Conservation (phyloP, 768 basidiomycete genomes). For the Rhodotorula taiwanensis region DNA sequence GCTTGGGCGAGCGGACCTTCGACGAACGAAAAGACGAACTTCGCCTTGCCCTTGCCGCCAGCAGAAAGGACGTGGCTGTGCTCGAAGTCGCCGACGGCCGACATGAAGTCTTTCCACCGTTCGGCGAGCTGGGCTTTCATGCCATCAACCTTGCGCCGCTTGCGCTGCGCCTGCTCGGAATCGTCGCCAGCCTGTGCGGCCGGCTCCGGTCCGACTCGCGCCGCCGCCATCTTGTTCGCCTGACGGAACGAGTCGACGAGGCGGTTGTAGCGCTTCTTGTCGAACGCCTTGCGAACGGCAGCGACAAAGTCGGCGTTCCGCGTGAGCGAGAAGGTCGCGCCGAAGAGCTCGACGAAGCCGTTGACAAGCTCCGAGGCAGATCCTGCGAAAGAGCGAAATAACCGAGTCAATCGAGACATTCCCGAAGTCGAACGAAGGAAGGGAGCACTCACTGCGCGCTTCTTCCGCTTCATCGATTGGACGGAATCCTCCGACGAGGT, state of each 20-base stretch:
- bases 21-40: conserved; percentile 87
- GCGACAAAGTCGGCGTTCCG: conserved; percentile 82
- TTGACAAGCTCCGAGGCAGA: conserved; percentile 34
- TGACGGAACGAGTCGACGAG: conserved; percentile 66
- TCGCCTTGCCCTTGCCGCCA: conserved; percentile 58
- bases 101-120: conserved; percentile 63
- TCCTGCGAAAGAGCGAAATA: conserved; percentile 5
- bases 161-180: conserved; percentile 37
- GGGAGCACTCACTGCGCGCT: conserved; percentile 28
- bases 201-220: conserved; percentile 49
- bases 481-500: conserved; percentile 89
- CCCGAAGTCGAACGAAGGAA: background rate
- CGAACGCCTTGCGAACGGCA: conserved; percentile 70
- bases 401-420: background rate
- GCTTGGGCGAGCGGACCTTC: conserved; percentile 95
- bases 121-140: conserved; percentile 36
- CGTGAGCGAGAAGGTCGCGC: conserved; percentile 75
- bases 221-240: conserved; percentile 56
- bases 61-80: conserved; percentile 67
- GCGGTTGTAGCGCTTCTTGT: conserved; percentile 77
- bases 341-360: conserved; percentile 72
- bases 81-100: conserved; percentile 70
- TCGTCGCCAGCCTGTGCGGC: background rate
- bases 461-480: conserved; percentile 68
- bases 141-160: conserved; percentile 35